phyloP scores from a whole-genome alignment of 768 basidiomycete genomes.

The Mycena galopus region DNA sequence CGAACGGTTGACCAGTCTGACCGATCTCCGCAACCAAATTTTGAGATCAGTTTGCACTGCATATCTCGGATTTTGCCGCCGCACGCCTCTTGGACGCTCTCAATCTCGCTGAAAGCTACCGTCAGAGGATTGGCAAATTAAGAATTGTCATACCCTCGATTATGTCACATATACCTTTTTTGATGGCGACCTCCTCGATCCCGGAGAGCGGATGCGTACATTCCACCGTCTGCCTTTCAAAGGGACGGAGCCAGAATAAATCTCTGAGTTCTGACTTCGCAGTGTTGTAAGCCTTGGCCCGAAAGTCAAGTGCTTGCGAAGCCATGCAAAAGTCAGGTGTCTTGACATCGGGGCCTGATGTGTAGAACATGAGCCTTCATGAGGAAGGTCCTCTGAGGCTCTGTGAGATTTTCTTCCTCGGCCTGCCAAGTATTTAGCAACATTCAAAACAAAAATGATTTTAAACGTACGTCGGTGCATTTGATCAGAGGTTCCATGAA shows the following conservation, averaged over 20 bases:
- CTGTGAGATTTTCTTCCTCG: constrained; percentile 11
- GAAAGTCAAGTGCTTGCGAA: constrained; percentile 11
- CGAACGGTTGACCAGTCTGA: too few species aligned
- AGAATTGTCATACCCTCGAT: too few species aligned
- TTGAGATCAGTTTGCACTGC: too few species aligned
- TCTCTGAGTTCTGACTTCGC: constrained; percentile 19
- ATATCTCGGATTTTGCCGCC: too few species aligned
- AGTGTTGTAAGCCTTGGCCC: not conserved
- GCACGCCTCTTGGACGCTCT: too few species aligned
- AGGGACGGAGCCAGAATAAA: constrained; percentile 13
- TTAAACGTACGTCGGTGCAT: constrained; percentile 11
- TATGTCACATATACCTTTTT: too few species aligned
- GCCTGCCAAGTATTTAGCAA: not conserved
- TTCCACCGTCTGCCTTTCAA: constrained; percentile 13
- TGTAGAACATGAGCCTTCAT: constrained; percentile 7
- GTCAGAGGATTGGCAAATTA: too few species aligned
- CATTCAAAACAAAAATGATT: not conserved
- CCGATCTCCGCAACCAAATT: too few species aligned
- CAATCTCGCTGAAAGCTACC: too few species aligned
- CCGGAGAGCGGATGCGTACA: constrained; percentile 13
- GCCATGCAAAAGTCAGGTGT: constrained; percentile 15
- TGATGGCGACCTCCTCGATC: not conserved
- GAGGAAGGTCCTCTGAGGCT: constrained; percentile 16
- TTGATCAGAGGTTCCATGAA: constrained; percentile 8
- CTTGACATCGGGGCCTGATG: constrained; percentile 23